These are phyloP conservation scores for Termitomyces sp. DNA, from an alignment of 768 basidiomycete species.

Conservation along the genomic window DNA sequence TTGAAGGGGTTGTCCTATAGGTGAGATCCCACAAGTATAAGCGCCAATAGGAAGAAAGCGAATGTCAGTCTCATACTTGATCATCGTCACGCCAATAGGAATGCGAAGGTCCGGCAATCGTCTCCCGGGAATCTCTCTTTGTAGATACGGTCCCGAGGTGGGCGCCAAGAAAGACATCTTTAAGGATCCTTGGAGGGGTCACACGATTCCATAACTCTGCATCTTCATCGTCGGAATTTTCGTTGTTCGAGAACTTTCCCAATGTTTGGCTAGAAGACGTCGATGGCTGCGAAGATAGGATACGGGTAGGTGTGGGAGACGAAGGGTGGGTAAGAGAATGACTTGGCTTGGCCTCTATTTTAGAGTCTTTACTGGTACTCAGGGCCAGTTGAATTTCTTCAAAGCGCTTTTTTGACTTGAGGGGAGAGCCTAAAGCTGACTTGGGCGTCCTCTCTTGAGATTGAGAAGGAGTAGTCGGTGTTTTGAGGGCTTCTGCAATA, in stretches of 20 bases:
- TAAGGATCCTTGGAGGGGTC: slow-evolving; percentile 4
- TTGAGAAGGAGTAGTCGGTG: not conserved
- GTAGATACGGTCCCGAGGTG: not conserved
- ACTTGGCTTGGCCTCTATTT: not conserved
- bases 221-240: slow-evolving; percentile 2
- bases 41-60: not conserved
- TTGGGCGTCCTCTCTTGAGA: not conserved
- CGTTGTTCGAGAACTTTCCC: not conserved
- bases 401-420: not conserved
- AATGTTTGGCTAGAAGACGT: not conserved
- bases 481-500: slow-evolving; percentile 16
- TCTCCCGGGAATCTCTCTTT: not conserved
- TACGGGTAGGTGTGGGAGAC: not conserved
- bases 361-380: not conserved
- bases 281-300: not conserved
- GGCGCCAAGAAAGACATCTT: not conserved
- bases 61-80: slow-evolving; percentile 4
- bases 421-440: not conserved
- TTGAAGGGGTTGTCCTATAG: slow-evolving; percentile 11
- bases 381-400: slow-evolving; percentile 2
- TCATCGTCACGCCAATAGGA: slow-evolving; percentile 2
- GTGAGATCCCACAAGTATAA: not conserved
- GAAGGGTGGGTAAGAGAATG: not conserved
- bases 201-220: slow-evolving; percentile 6
- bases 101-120: not conserved